Conservation (phyloP, 805 yeast genomes). For the Yamadazyma kitorensis region DNA sequence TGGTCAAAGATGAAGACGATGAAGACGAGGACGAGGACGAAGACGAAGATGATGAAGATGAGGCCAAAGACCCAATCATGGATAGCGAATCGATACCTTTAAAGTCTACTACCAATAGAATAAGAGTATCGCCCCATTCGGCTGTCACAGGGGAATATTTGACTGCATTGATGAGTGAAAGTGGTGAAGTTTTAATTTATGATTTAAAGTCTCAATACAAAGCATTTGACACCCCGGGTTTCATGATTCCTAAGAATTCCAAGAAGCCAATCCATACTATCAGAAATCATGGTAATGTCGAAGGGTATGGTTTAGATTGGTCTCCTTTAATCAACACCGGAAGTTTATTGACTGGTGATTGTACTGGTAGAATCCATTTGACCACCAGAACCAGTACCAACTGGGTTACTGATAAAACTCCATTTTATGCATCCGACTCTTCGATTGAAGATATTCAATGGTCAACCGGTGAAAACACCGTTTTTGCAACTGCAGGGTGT, state of each 20-base stretch:
- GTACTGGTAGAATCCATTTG: conserved; percentile 75
- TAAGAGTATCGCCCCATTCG: conserved; percentile 80
- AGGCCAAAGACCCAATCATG: conserved; percentile 77
- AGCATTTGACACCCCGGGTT: conserved; percentile 89
- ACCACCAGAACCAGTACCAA: conserved; percentile 73
- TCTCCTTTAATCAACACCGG: conserved; percentile 82
- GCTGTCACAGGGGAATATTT: conserved; percentile 71
- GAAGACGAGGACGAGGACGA: conserved; percentile 74
- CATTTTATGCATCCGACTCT: conserved; percentile 65
- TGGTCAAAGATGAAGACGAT: conserved; percentile 78
- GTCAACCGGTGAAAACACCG: conserved; percentile 89
- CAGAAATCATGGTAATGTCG: conserved; percentile 86
- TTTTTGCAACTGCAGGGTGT: conserved; percentile 90
- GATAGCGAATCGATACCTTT: conserved; percentile 80
- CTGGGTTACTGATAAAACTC: conserved; percentile 85
- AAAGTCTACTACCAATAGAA: conserved; percentile 82
- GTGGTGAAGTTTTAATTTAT: conserved; percentile 83
- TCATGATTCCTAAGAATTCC: conserved; percentile 67
- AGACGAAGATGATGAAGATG: conserved; percentile 67
- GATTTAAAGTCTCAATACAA: conserved; percentile 77
- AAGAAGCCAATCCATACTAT: conserved; percentile 83
- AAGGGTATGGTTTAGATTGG: conserved; percentile 98
- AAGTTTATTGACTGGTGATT: conserved; percentile 82
- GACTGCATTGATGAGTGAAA: conserved; percentile 85
- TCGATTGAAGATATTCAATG: conserved; percentile 97